These are phyloP conservation scores for Canavalia ensiformis DNA, from an alignment of 306 rosid species.

Conservation along the genomic window DNA sequence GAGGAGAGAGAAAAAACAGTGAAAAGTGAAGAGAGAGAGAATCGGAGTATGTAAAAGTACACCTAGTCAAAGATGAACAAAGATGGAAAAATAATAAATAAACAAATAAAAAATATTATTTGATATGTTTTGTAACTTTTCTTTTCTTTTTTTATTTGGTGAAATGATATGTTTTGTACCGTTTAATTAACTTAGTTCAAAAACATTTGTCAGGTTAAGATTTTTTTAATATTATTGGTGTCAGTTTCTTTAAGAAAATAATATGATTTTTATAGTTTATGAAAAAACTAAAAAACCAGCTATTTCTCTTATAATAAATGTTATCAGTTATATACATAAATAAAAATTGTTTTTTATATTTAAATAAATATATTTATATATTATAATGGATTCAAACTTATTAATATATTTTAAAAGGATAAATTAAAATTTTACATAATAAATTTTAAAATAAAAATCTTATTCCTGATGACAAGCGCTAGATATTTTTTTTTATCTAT, in stretches of 20 bases:
- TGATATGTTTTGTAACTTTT: not conserved
- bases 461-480: not conserved
- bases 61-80: conserved; percentile 69
- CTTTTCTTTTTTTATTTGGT: not conserved
- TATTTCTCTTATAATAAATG: not conserved
- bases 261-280: not conserved
- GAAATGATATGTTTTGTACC: too few species aligned
- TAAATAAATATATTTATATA: not conserved
- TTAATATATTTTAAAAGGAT: not conserved
- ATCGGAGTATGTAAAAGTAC: conserved; percentile 64
- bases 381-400: not conserved
- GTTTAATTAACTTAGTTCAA: too few species aligned
- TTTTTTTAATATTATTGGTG: not conserved
- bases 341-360: not conserved
- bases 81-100: not conserved
- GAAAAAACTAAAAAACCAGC: not conserved
- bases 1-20: conserved; percentile 61
- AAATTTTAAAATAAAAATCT: not conserved
- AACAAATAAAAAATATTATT: not conserved
- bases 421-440: not conserved
- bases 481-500: not conserved
- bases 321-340: not conserved
- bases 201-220: not conserved
- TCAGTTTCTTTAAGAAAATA: not conserved
- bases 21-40: conserved; percentile 49